phyloP scores from a whole-genome alignment of 2,329 filamentous ascomycete species.

The Decorospora gaudefroyi region DNA sequence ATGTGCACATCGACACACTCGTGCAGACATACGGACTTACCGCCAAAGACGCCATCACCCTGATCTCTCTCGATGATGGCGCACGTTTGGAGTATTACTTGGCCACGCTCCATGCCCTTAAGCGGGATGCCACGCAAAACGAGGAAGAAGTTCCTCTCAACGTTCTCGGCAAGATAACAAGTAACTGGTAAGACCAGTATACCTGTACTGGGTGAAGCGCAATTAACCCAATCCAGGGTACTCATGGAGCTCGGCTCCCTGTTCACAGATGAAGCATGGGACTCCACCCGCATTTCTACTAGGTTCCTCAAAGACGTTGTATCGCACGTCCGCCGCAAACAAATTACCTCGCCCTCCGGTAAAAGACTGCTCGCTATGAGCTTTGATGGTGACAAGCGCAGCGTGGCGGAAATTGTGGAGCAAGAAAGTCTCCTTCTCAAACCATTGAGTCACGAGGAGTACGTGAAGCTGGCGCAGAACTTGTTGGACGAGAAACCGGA shows the following conservation, averaged over 20 bases:
- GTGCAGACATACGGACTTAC: slow-evolving; percentile 69
- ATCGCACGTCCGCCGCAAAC: slow-evolving; percentile 46
- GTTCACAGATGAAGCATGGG: slow-evolving; percentile 51
- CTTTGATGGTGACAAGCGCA: slow-evolving; percentile 57
- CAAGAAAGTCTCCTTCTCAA: slow-evolving; percentile 60
- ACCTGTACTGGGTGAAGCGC: neutral
- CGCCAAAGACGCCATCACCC: slow-evolving; percentile 78
- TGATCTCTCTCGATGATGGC: slow-evolving; percentile 77
- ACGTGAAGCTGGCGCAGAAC: slow-evolving; percentile 58
- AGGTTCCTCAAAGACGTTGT: slow-evolving; percentile 53
- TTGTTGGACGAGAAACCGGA: slow-evolving; percentile 60
- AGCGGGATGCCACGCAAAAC: slow-evolving; percentile 31
- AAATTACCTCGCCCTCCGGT: slow-evolving; percentile 60
- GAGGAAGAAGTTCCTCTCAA: slow-evolving; percentile 2
- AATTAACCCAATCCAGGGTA: slow-evolving; percentile 44
- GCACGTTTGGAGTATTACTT: slow-evolving; percentile 82
- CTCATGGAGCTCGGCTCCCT: slow-evolving; percentile 58
- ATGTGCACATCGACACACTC: slow-evolving; percentile 68
- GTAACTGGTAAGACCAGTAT: slow-evolving; percentile 57
- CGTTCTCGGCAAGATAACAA: slow-evolving; percentile 54
- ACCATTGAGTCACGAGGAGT: slow-evolving; percentile 61
- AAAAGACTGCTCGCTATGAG: slow-evolving; percentile 63
- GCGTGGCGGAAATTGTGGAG: slow-evolving; percentile 59
- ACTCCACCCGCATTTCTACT: slow-evolving; percentile 47
- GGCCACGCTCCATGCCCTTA: slow-evolving; percentile 57